These are phyloP conservation scores for Brassica incana DNA, from an alignment of 345 rosid species.

Conservation along the genomic window DNA sequence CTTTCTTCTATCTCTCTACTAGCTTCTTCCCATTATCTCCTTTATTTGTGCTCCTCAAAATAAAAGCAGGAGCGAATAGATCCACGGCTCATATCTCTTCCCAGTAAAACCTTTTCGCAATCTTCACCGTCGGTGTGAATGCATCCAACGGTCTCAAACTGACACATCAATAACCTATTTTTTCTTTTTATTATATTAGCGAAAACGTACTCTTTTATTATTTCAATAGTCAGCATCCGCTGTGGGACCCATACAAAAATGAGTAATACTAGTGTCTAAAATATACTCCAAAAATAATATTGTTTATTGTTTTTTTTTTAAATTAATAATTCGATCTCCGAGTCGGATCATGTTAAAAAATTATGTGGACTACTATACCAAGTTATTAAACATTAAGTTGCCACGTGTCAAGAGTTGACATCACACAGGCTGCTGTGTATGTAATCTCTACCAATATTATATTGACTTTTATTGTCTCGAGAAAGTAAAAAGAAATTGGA, in stretches of 20 bases:
- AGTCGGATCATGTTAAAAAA: conserved; percentile 25
- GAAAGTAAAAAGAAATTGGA: neutral
- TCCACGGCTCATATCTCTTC: conserved; percentile 66
- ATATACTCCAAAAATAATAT: neutral
- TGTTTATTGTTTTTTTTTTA: neutral
- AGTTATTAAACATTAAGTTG: conserved; percentile 12
- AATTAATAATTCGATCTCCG: conserved; percentile 3
- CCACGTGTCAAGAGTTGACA: conserved; percentile 70
- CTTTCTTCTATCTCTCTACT: conserved; percentile 38
- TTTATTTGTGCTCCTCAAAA: conserved; percentile 56
- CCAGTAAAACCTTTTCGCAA: conserved; percentile 37
- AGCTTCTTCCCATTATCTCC: conserved; percentile 42
- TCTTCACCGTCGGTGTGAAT: conserved; percentile 48
- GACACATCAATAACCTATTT: conserved; percentile 16
- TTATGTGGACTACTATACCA: conserved; percentile 14
- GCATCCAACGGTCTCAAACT: conserved; percentile 47
- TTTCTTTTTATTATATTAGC: neutral
- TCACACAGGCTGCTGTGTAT: conserved; percentile 49
- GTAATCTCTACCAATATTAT: conserved; percentile 42
- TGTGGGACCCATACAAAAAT: conserved; percentile 14
- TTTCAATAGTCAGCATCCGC: conserved; percentile 29
- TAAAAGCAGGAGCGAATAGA: conserved; percentile 53
- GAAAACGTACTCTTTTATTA: conserved; percentile 25
- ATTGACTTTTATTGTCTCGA: neutral
- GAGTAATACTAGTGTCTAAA: neutral